phyloP scores from a whole-genome alignment of 345 rosid species.

The Camelina neglecta region DNA sequence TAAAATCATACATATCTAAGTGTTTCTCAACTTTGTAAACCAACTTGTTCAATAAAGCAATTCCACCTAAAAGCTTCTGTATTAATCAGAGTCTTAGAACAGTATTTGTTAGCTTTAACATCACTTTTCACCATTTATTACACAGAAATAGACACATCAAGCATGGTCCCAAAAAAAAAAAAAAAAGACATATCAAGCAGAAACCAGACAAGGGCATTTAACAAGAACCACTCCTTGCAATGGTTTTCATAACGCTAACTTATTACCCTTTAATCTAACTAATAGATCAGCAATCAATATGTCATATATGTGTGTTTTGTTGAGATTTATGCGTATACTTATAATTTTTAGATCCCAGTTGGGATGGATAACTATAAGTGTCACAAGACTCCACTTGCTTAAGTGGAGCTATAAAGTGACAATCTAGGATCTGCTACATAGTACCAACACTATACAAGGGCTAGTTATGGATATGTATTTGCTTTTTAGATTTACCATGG shows the following conservation, averaged over 20 bases:
- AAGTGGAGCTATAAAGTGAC: constrained; percentile 2
- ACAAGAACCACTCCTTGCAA: constrained; percentile 4
- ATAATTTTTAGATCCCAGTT: background rate
- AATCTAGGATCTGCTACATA: background rate
- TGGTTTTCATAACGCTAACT: constrained; percentile 9
- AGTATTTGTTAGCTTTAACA: background rate
- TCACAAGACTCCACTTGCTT: constrained; percentile 9
- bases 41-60: constrained; percentile 8
- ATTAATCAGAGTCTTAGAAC: constrained; percentile 5
- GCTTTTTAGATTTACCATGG: constrained; percentile 2
- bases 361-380: constrained; percentile 1
- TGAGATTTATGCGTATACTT: background rate
- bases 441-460: constrained; percentile 21
- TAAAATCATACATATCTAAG: constrained; percentile 8
- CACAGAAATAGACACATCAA: background rate
- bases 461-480: constrained; percentile 3
- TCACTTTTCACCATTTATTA: constrained; percentile 21
- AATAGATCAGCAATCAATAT: background rate
- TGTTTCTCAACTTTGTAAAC: constrained; percentile 4
- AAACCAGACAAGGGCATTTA: constrained; percentile 2
- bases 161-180: background rate
- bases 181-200: constrained; percentile 3
- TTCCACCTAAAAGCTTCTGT: background rate
- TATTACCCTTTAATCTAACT: background rate
- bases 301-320: background rate